A percentile compares a stretch with the other conserved stretches of the same genome.
phyloP scores from a whole-genome alignment of 495 filamentous ascomycete species.

The Neurospora hispaniola region DNA sequence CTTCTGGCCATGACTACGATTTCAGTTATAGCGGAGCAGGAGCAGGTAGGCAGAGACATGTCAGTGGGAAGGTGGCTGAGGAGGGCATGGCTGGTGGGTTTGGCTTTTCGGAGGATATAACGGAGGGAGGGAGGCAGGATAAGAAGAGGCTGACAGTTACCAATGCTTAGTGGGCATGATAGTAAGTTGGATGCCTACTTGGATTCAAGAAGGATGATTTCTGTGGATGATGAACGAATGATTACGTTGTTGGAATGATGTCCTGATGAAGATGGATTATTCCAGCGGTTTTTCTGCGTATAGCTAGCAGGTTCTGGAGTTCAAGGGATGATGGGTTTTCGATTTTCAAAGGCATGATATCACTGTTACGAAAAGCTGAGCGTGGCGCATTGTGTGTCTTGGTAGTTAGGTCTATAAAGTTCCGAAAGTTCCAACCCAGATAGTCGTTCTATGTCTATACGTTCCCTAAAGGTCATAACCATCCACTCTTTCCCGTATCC shows the following conservation, averaged over 20 bases:
- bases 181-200: background rate
- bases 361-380: background rate
- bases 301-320: conserved; percentile 1
- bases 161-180: background rate
- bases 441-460: background rate
- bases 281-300: background rate
- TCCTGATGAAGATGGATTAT: background rate
- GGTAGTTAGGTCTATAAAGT: background rate
- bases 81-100: conserved; percentile 53
- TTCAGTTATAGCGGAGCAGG: conserved; percentile 10
- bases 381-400: background rate
- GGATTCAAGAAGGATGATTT: background rate
- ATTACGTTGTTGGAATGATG: background rate
- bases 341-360: background rate
- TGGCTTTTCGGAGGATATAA: background rate
- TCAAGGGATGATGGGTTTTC: background rate
- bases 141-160: background rate
- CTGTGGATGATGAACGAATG: background rate
- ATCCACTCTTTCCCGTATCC: background rate
- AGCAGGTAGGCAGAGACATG: conserved; percentile 43
- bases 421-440: background rate
- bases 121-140: background rate
- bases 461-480: background rate
- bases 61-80: conserved; percentile 78
- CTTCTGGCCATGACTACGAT: conserved; percentile 52